Conservation (phyloP, 176 grass and related monocot species). For the Guadua angustifolia region DNA sequence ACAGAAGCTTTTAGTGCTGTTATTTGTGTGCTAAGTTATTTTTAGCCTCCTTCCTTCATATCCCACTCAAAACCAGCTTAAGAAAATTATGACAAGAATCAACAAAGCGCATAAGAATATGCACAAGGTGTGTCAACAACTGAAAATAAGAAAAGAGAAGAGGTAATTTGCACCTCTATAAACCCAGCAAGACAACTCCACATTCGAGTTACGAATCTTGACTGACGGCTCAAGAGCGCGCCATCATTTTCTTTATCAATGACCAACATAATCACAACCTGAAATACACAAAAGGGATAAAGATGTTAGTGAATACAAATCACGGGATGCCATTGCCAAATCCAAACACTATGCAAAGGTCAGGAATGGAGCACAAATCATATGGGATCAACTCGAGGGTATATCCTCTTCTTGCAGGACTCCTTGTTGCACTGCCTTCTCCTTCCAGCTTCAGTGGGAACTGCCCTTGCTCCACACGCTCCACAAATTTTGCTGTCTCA, state of each 20-base stretch:
- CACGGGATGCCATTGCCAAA: not conserved
- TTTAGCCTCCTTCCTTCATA: not conserved
- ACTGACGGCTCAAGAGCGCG: slow-evolving; percentile 70
- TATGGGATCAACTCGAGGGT: slow-evolving; percentile 92
- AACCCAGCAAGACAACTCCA: slow-evolving; percentile 99
- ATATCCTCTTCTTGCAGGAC: slow-evolving; percentile 87
- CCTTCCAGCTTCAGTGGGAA: slow-evolving; percentile 74
- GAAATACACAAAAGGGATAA: not conserved
- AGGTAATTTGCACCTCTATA: slow-evolving; percentile 63
- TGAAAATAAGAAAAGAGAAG: not conserved
- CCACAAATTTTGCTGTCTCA: slow-evolving; percentile 78
- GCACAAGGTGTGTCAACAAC: not conserved
- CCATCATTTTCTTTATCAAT: slow-evolving; percentile 85
- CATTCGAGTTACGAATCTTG: slow-evolving; percentile 88
- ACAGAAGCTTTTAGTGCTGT: no score
- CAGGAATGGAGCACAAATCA: slow-evolving; percentile 7
- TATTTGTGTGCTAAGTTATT: not conserved
- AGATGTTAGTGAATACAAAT: not conserved
- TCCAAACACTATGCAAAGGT: not conserved
- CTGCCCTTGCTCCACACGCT: slow-evolving; percentile 67
- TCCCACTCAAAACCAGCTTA: not conserved
- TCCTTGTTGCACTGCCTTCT: slow-evolving; percentile 80
- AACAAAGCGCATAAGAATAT: not conserved
- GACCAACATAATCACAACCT: slow-evolving; percentile 98
- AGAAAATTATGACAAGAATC: slow-evolving; percentile 11